Evolutionary conservation across 345 rosid genomes (phyloP), one percentile per base, ranked within the genome.

Genomic region (Cardamine resedifolia): DNA sequence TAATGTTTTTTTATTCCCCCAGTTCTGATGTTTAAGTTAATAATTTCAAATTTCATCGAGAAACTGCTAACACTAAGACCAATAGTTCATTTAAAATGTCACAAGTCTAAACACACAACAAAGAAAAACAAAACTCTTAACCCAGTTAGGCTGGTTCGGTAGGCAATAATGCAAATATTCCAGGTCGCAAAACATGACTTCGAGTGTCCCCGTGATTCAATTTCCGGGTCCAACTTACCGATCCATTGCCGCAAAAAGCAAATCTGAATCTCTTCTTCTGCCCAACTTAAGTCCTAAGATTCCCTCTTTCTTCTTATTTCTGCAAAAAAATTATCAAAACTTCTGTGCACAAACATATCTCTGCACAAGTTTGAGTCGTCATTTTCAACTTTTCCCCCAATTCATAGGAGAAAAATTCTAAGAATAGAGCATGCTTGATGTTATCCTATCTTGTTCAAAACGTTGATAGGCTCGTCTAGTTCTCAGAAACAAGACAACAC

Each of bases 401-500:
- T 44, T 31, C 5, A 14, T 20, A 30, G 10, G 14, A 16, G 4
- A 5, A 26, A 58, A 14, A n/a, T 10, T n/a, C 26, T 39, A 68
- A 21, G 69, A 60, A 58, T 60, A 68, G 18, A 75, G 23, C 74
- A 75, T 60, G 68, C 69, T 75, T 26, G 77, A 72, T 6, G 71
- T 31, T 18, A 77, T 70, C 19, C 96, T 85, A 33, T 84, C 87
- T 64, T 63, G 61, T 74, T 94, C 98, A 47, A 91, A 94, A 57
- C 78, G 87, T 58, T 84, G 83, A 53, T 91, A 94, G 18, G 97
- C 96, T 31, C 79, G 78, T 73, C 83, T 89, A 9, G 98, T 94
- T 80, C 97, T 88, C 43, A 86, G 64, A 78, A 89, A 94, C 61
- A 94, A 76, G 28, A 89, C 75, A 71, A 86, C 65, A 51, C 91